Conservation (phyloP, 2,329 filamentous ascomycete genomes). For the Trichoderma atrobrunneum region DNA sequence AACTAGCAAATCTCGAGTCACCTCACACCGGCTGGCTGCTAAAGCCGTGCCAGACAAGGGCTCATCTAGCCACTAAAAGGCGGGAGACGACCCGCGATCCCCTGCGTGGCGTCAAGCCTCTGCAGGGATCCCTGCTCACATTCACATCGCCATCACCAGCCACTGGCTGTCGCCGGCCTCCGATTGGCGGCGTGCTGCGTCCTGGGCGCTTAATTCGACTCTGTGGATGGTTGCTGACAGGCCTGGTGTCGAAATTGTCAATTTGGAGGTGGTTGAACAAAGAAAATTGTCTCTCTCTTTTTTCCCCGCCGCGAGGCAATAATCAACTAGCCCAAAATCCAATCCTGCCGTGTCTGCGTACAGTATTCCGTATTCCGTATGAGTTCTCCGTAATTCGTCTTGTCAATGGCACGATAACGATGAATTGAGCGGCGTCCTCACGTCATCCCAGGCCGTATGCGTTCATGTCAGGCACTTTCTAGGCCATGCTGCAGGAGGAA, state of each 20-base stretch:
- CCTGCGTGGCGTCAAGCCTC: conserved; percentile 16
- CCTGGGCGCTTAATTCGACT: conserved; percentile 18
- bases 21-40: background rate
- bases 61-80: conserved; percentile 12
- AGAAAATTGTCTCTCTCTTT: background rate
- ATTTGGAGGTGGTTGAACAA: background rate
- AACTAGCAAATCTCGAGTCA: background rate
- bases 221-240: conserved; percentile 14
- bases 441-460: background rate
- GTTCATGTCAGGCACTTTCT: background rate
- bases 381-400: background rate
- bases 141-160: conserved; percentile 17
- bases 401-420: background rate
- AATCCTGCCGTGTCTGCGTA: background rate
- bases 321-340: background rate
- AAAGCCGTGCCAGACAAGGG: background rate
- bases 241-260: background rate
- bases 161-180: conserved; percentile 1
- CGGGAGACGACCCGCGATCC: conserved; percentile 15
- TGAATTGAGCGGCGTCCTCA: background rate
- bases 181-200: conserved; percentile 12
- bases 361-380: background rate
- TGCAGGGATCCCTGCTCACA: conserved; percentile 13
- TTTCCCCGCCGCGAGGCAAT: background rate
- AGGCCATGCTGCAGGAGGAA: background rate